Evolutionary conservation across 495 filamentous ascomycete genomes (phyloP).

Genomic region (Penicillium samsonianum): DNA sequence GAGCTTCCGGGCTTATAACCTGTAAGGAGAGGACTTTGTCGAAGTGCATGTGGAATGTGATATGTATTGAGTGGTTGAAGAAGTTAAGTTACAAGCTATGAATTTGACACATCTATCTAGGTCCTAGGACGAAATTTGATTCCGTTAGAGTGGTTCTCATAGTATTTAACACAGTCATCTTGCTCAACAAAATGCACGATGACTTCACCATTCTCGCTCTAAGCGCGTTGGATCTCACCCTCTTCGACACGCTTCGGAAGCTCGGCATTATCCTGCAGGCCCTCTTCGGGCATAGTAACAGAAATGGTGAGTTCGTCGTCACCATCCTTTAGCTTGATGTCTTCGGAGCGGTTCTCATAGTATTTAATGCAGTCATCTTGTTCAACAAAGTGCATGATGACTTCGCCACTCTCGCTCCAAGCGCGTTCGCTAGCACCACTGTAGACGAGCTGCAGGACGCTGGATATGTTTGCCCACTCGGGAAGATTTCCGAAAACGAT

Average conservation of each 20-base stretch:
- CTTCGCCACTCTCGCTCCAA: slow-evolving; percentile 8
- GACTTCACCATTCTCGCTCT: too few relatives aligned
- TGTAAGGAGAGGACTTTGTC: too few relatives aligned
- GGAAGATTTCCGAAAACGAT: slow-evolving; percentile 45
- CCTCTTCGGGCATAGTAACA: slow-evolving; percentile 3
- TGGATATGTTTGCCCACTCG: slow-evolving; percentile 24
- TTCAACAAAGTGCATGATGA: slow-evolving; percentile 14
- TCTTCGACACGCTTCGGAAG: neutral
- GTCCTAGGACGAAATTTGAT: too few relatives aligned
- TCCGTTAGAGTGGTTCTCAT: too few relatives aligned
- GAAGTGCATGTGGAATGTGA: too few relatives aligned
- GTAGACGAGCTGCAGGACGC: slow-evolving; percentile 44
- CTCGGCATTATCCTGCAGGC: slow-evolving; percentile 3
- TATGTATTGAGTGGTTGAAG: too few relatives aligned
- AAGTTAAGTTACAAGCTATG: too few relatives aligned
- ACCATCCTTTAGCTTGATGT: slow-evolving; percentile 6
- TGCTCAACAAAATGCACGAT: too few relatives aligned
- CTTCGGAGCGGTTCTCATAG: neutral
- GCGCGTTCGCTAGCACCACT: slow-evolving; percentile 46
- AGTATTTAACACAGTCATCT: too few relatives aligned
- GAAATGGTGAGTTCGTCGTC: neutral
- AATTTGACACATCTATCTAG: too few relatives aligned
- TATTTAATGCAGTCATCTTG: slow-evolving; percentile 14
- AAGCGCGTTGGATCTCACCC: too few relatives aligned
- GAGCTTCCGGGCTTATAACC: too few relatives aligned